Evolutionary conservation across 192 early-diverging fungal genomes (phyloP), one percentile per base, ranked within the genome.

Genomic region (Lobosporangium transversale): DNA sequence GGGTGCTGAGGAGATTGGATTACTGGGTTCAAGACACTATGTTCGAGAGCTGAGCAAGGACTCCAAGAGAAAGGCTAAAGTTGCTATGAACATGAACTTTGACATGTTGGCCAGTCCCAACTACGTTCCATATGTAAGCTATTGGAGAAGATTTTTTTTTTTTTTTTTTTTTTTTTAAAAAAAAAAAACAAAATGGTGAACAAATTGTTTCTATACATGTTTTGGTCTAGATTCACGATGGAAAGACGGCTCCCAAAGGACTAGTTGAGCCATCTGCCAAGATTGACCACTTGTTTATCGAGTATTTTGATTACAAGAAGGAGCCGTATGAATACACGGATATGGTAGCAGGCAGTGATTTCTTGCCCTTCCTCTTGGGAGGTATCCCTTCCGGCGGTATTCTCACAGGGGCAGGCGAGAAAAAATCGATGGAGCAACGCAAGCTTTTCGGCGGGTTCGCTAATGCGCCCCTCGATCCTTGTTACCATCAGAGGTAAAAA

Each of bases 81-180:
- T 91, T 36, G 86, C 85, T 3, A 80, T 88, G 55, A 73, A 89
- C 66, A 82, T 91, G 49, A 91, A 91, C 64, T 87, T 91, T 81
- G 90, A 91, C 68, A 91, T 89, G 88, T 73, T 91, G 27, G 90
- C 84, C 10, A 89, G 88, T 70, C 90, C 90, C 36, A 91, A 91
- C 80, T 89, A 86, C 74, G 85, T 90, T 36, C 78, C 87, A 0
- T 82, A 84, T 31, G 80, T 81, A 63, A 70, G 80, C 54, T 3
- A 29, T 44, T 48, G 4, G 18, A n/a, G n/a, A n/a, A n/a, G n/a
- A n/a, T n/a, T n/a, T n/a, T n/a, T n/a, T n/a, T n/a, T n/a, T n/a
- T n/a, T n/a, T n/a, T n/a, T n/a, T n/a, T n/a, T n/a, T n/a, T n/a
- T n/a, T n/a, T n/a, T n/a, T n/a, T n/a, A n/a, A n/a, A n/a, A n/a